These are phyloP conservation scores for Colletotrichum sp. DNA, from an alignment of 2,329 filamentous ascomycete species.

Conservation along the genomic window DNA sequence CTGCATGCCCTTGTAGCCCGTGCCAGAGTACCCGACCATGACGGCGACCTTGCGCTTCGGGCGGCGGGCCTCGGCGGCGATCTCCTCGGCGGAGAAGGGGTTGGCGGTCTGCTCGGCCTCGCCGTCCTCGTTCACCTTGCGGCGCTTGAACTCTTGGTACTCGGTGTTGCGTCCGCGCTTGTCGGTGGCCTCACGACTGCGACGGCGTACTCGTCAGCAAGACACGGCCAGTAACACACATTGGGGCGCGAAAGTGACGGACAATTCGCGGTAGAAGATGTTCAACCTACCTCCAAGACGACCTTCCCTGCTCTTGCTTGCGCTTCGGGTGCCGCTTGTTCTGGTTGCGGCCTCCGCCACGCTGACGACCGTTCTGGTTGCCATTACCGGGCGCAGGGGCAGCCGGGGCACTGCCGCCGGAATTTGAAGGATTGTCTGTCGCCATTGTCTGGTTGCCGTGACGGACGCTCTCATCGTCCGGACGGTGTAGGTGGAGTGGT, in stretches of 20 bases:
- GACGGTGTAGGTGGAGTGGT: slow-evolving; percentile 7
- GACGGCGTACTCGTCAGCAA: slow-evolving; percentile 29
- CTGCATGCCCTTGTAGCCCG: slow-evolving; percentile 97
- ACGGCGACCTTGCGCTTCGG: slow-evolving; percentile 98
- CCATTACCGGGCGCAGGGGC: not conserved
- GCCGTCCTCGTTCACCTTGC: slow-evolving; percentile 42
- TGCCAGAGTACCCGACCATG: slow-evolving; percentile 93
- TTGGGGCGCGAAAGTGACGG: not conserved
- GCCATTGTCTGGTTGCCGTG: slow-evolving; percentile 11
- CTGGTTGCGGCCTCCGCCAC: slow-evolving; percentile 1
- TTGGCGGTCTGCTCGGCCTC: slow-evolving; percentile 36
- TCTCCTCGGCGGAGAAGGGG: slow-evolving; percentile 75
- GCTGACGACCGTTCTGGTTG: not conserved
- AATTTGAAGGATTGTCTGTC: slow-evolving; percentile 10
- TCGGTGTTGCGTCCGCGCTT: slow-evolving; percentile 45
- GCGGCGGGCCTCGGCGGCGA: slow-evolving; percentile 82
- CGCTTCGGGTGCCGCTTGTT: slow-evolving; percentile 6
- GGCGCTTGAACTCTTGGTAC: slow-evolving; percentile 46
- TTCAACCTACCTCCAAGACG: slow-evolving; percentile 9
- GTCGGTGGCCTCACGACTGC: slow-evolving; percentile 40
- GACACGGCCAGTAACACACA: not conserved
- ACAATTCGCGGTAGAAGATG: not conserved
- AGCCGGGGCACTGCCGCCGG: not conserved
- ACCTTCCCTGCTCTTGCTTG: slow-evolving; percentile 16
- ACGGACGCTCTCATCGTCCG: slow-evolving; percentile 18